Conservation (phyloP, 73 alveolate species). For the Tetrahymena borealis region DNA sequence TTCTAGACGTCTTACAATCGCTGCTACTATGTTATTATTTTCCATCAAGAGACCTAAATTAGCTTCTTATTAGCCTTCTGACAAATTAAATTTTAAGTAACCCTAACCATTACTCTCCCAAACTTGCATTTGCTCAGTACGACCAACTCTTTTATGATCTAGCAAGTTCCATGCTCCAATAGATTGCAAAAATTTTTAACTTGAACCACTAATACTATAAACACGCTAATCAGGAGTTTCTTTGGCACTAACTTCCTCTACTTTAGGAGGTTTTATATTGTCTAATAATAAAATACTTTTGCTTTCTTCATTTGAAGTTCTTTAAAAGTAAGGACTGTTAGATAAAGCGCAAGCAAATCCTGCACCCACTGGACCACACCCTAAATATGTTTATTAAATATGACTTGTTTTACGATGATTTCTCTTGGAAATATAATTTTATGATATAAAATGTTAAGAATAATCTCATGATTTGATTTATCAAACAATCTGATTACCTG, state of each 20-base stretch:
- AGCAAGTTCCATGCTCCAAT: slow-evolving; percentile 42
- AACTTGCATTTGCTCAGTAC: slow-evolving; percentile 9
- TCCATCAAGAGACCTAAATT: slow-evolving; percentile 11
- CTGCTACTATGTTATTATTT: slow-evolving; percentile 26
- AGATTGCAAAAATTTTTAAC: slow-evolving; percentile 19
- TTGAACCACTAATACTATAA: background rate
- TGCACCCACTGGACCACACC: background rate
- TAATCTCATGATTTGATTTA: background rate
- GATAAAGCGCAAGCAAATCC: background rate
- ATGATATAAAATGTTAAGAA: background rate
- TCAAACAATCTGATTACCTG: background rate
- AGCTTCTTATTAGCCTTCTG: slow-evolving; percentile 3
- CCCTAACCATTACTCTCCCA: slow-evolving; percentile 5
- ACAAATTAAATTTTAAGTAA: background rate
- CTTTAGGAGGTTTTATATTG: background rate
- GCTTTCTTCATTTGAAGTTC: background rate
- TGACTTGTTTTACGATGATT: background rate
- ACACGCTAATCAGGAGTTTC: background rate
- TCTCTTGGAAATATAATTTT: background rate
- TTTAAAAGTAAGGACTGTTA: background rate
- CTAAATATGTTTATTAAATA: background rate
- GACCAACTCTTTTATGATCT: slow-evolving; percentile 14
- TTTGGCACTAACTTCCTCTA: background rate
- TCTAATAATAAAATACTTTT: background rate
- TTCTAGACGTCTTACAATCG: background rate